Percentiles rank a stretch among this genome's conserved stretches.
phyloP scores from a whole-genome alignment of 345 rosid species.

The Theobroma cacao region DNA sequence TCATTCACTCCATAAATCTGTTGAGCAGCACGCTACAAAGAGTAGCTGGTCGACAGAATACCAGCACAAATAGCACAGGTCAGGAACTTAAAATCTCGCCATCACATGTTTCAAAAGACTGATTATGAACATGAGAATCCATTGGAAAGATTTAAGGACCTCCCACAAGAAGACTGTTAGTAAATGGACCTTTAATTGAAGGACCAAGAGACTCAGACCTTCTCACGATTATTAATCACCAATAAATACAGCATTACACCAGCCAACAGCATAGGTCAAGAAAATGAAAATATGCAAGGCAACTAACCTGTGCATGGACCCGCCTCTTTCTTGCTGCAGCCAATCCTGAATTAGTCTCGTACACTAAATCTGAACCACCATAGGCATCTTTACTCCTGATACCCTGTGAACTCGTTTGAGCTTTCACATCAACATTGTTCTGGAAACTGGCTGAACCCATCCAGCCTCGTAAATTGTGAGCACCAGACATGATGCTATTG shows the following conservation, averaged over 20 bases:
- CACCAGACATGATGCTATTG: conserved; percentile 20
- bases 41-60: neutral
- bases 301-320: conserved; percentile 42
- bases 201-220: neutral
- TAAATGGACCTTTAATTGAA: neutral
- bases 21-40: neutral
- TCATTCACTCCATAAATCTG: neutral
- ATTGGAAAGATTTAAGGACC: neutral
- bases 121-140: neutral
- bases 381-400: conserved; percentile 33
- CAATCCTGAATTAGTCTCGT: conserved; percentile 33
- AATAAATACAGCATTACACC: neutral
- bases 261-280: neutral
- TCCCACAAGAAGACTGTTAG: neutral
- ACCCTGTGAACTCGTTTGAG: conserved; percentile 37
- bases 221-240: neutral
- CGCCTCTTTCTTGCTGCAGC: conserved; percentile 43
- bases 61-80: too few species aligned
- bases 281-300: conserved; percentile 9
- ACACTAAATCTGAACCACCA: conserved; percentile 25
- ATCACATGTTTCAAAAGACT: neutral
- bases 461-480: conserved; percentile 26
- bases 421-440: conserved; percentile 31
- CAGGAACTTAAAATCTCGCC: neutral
- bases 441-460: conserved; percentile 18